These are phyloP conservation scores for Gossypium raimondii DNA, from an alignment of 345 rosid species.

Conservation along the genomic window DNA sequence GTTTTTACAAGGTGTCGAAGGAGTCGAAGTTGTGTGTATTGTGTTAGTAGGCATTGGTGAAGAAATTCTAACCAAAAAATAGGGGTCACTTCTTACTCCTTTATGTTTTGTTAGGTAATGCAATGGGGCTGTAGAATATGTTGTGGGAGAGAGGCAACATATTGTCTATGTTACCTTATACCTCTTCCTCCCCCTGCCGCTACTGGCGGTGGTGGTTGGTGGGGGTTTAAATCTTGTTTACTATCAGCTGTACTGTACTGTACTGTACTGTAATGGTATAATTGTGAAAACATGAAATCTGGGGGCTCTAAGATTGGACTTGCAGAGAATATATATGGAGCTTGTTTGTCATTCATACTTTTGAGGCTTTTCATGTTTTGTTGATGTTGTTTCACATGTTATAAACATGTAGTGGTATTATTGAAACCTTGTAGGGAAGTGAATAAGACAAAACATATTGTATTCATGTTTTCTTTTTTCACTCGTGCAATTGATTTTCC, in stretches of 20 bases:
- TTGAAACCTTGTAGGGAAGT: no score
- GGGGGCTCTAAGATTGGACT: not conserved
- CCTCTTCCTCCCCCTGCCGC: not conserved
- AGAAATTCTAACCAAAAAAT: slow-evolving; percentile 24
- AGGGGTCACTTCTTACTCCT: slow-evolving; percentile 25
- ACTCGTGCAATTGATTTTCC: no score
- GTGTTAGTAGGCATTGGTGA: slow-evolving; percentile 28
- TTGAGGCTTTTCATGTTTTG: not conserved
- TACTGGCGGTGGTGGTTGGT: not conserved
- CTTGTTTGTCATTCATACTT: not conserved
- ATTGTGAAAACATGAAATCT: not conserved
- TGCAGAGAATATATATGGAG: no score
- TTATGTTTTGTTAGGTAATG: slow-evolving; percentile 12
- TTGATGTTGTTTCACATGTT: not conserved
- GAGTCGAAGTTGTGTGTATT: slow-evolving; percentile 29
- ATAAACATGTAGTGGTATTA: not conserved
- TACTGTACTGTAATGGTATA: not conserved
- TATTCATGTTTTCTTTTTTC: no score
- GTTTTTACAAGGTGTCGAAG: slow-evolving; percentile 20
- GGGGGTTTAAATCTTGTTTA: not conserved
- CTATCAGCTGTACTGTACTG: not conserved
- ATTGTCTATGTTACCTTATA: slow-evolving; percentile 6
- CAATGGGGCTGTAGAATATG: slow-evolving; percentile 37
- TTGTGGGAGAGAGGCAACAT: slow-evolving; percentile 24
- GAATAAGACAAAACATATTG: no score